These are phyloP conservation scores for Lasiosphaeria ovina DNA, from an alignment of 495 filamentous ascomycete genomes.

Conservation along the genomic window DNA sequence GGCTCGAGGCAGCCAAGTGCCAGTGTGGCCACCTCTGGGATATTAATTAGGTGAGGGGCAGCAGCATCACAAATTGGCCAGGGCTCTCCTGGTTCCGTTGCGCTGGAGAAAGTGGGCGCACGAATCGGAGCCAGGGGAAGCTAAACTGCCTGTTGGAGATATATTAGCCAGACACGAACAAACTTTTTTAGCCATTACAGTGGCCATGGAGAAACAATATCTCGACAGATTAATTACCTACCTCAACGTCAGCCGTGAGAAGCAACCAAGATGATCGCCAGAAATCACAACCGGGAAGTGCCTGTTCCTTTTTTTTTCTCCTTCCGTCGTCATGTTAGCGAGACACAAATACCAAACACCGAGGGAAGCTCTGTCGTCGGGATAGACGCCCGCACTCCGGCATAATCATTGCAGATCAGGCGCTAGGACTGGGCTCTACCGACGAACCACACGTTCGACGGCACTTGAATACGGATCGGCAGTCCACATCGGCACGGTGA, in stretches of 20 bases:
- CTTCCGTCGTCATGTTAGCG: background rate
- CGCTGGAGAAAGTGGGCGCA: slow-evolving; percentile 7
- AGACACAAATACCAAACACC: background rate
- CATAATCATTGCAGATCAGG: slow-evolving; percentile 17
- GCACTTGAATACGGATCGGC: slow-evolving; percentile 13
- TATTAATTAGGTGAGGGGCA: slow-evolving; percentile 16
- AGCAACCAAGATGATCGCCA: background rate
- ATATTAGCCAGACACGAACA: slow-evolving; percentile 22
- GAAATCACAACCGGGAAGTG: background rate
- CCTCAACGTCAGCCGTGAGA: no score
- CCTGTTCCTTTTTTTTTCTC: background rate
- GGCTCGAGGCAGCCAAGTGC: background rate
- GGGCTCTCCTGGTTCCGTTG: background rate
- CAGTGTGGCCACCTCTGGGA: background rate
- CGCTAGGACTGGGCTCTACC: background rate
- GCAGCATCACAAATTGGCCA: background rate
- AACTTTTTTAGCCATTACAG: slow-evolving; percentile 17
- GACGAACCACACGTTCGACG: background rate
- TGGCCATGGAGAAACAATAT: slow-evolving; percentile 4
- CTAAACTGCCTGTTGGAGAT: slow-evolving; percentile 23
- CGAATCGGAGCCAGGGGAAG: slow-evolving; percentile 15
- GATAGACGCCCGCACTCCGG: slow-evolving; percentile 7
- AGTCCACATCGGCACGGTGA: background rate
- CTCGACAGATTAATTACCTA: slow-evolving; percentile 8
- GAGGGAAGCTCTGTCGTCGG: background rate